Percentiles rank a stretch among this genome's conserved stretches.
Conservation (phyloP, 2,329 filamentous ascomycete genomes). For the Exophiala bonariae region DNA sequence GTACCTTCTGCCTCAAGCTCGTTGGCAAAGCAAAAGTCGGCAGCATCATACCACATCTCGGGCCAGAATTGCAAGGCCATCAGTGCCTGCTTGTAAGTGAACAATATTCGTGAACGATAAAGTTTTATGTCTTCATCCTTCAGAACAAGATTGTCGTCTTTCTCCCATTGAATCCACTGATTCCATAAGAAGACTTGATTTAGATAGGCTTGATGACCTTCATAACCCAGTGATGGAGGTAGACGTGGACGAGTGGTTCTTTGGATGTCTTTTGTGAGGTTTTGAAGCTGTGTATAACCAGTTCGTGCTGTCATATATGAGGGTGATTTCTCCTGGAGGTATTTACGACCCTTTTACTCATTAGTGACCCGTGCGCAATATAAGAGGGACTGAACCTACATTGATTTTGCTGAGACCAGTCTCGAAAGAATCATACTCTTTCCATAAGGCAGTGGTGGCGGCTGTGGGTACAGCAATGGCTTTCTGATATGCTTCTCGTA, state of each 20-base stretch:
- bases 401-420: conserved; percentile 91
- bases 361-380: conserved; percentile 11
- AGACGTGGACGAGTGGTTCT: conserved; percentile 77
- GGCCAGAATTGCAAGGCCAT: conserved; percentile 95
- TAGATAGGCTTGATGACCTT: conserved; percentile 80
- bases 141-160: conserved; percentile 83
- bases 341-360: conserved; percentile 75
- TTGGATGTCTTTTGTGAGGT: conserved; percentile 74
- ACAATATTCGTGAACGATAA: conserved; percentile 77
- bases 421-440: conserved; percentile 96
- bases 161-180: conserved; percentile 93
- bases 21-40: conserved; percentile 87
- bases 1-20: conserved; percentile 70
- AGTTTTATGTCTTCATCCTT: conserved; percentile 75
- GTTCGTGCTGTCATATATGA: conserved; percentile 95
- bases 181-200: conserved; percentile 89
- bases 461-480: conserved; percentile 85
- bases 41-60: conserved; percentile 92
- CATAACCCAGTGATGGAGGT: conserved; percentile 80
- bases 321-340: conserved; percentile 87
- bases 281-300: conserved; percentile 86
- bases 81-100: conserved; percentile 88
- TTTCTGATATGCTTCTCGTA: conserved; percentile 89
- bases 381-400: conserved; percentile 50
- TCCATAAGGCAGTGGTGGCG: conserved; percentile 84